Percentiles rank a stretch among this genome's conserved stretches.
Evolutionary conservation across 345 rosid species (phyloP).

Genomic region (Euphorbia pulcherrima): DNA sequence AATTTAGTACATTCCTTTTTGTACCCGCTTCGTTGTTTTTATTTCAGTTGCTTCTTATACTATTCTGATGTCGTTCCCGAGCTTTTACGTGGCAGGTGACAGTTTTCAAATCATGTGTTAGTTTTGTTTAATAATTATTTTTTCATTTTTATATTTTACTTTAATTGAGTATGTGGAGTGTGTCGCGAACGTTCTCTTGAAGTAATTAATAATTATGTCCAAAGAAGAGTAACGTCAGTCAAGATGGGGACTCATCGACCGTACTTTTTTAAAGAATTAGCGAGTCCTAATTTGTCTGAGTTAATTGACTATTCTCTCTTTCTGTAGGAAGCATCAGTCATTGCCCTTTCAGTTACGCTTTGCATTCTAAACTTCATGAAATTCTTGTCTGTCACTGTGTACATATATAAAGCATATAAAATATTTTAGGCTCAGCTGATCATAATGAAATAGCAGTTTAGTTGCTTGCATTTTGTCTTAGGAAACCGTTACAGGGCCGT

Average conservation of each 20-base stretch:
- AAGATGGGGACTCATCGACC: neutral
- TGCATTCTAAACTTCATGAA: neutral
- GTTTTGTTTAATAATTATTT: neutral
- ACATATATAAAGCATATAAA: neutral
- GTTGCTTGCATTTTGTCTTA: neutral
- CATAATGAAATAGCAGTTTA: neutral
- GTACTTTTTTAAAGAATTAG: neutral
- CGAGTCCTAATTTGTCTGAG: neutral
- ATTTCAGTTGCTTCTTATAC: neutral
- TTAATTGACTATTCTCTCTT: neutral
- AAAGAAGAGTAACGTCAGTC: neutral
- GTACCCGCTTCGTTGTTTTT: neutral
- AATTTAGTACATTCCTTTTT: neutral
- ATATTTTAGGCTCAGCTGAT: neutral
- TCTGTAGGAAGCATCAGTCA: neutral
- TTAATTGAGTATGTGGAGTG: neutral
- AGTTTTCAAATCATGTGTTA: conserved; percentile 15
- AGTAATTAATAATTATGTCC: neutral
- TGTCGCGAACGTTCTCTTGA: neutral
- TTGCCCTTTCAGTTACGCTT: neutral
- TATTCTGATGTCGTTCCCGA: conserved; percentile 27
- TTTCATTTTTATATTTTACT: neutral
- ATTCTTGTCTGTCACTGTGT: neutral
- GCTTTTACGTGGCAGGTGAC: conserved; percentile 44
- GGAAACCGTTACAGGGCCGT: neutral